Percentiles rank a stretch among this genome's conserved stretches.
These are phyloP conservation scores for Neofusicoccum umdonicola DNA, from an alignment of 2,329 filamentous ascomycete genomes.

Conservation along the genomic window DNA sequence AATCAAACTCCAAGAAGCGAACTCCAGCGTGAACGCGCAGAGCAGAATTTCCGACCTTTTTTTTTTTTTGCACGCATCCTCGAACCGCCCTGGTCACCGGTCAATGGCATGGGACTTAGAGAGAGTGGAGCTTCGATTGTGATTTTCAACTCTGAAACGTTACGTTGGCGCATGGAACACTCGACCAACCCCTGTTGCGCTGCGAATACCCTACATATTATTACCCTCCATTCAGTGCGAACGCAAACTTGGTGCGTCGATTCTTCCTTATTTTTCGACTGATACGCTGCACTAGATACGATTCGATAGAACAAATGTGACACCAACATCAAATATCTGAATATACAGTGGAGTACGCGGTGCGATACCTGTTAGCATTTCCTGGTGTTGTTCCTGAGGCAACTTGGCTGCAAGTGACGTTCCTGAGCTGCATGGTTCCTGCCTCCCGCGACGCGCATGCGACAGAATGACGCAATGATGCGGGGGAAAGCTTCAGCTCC, in stretches of 20 bases:
- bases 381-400: no score
- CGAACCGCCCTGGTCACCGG: neutral
- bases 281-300: neutral
- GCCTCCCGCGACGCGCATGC: neutral
- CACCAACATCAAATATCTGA: neutral
- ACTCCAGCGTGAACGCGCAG: neutral
- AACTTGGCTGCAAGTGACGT: neutral
- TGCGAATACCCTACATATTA: neutral
- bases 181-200: neutral
- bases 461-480: constrained; percentile 10
- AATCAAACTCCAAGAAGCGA: neutral
- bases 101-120: neutral
- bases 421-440: neutral
- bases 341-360: no score
- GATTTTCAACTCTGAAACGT: neutral
- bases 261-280: neutral
- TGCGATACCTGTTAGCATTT: no score
- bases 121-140: neutral
- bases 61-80: no score
- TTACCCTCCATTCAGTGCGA: neutral
- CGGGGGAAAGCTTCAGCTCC: neutral
- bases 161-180: neutral
- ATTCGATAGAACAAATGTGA: neutral
- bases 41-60: no score
- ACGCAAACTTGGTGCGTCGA: neutral